Evolutionary conservation across 2,329 filamentous ascomycete genomes (phyloP).

Genomic region (Aspergillus sp.): DNA sequence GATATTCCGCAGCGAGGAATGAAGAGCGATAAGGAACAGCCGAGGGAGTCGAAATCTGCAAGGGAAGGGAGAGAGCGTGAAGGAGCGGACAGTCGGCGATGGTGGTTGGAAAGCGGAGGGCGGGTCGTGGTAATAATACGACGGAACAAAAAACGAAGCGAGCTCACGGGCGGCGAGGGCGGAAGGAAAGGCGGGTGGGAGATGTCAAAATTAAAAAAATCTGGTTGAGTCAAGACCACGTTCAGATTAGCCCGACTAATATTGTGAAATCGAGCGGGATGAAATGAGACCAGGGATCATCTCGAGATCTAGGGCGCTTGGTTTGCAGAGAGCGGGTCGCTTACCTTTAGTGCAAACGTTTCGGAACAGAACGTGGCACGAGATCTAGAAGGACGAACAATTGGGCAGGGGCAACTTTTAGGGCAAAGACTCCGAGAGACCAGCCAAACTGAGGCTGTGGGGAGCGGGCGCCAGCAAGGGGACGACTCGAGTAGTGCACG

Average conservation of each 20-base stretch:
- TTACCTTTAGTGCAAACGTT: conserved; percentile 23
- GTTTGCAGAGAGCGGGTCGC: conserved; percentile 17
- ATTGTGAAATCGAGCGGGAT: not conserved
- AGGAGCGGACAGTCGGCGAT: conserved; percentile 2
- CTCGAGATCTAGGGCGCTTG: not conserved
- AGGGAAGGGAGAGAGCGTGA: conserved; percentile 3
- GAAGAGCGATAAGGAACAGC: not conserved
- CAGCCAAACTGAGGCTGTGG: conserved; percentile 14
- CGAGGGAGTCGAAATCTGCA: not conserved
- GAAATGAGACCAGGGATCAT: not conserved
- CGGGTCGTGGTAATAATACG: conserved; percentile 11
- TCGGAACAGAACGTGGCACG: conserved; percentile 23
- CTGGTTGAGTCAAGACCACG: not conserved
- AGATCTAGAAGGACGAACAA: conserved; percentile 21
- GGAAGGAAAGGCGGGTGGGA: not conserved
- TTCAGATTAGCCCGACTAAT: not conserved
- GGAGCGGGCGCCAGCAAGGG: conserved; percentile 7
- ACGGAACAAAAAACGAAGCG: not conserved
- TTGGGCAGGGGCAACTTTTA: conserved; percentile 21
- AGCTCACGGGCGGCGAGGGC: not conserved
- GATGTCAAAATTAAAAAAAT: not conserved
- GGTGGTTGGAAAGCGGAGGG: conserved; percentile 8
- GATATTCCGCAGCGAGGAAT: not conserved
- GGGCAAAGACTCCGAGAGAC: conserved; percentile 17
- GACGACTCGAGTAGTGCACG: not conserved